phyloP scores from a whole-genome alignment of 2,329 filamentous ascomycete species.

The Sphaerulina musiva region DNA sequence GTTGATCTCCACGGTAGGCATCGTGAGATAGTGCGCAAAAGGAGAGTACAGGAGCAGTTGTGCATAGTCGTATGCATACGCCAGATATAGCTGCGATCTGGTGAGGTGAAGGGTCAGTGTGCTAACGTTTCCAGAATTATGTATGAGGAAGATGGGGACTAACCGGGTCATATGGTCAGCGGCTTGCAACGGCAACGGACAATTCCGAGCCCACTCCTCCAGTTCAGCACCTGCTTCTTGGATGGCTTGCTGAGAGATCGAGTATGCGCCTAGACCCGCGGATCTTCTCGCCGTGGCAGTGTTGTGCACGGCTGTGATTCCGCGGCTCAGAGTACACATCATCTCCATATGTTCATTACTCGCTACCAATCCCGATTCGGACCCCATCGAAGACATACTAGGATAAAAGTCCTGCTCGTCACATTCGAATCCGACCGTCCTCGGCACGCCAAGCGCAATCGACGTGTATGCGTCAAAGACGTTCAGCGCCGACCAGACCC shows the following conservation, averaged over 20 bases:
- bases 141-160: neutral
- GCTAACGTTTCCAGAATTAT: neutral
- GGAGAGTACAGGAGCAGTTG: constrained; percentile 17
- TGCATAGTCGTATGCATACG: constrained; percentile 14
- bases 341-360: constrained; percentile 16
- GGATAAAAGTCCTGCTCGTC: constrained; percentile 8
- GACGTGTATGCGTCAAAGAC: constrained; percentile 15
- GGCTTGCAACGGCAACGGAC: constrained; percentile 8
- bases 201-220: constrained; percentile 11
- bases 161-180: constrained; percentile 17
- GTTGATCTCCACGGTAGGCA: neutral
- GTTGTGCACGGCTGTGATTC: constrained; percentile 5
- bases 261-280: constrained; percentile 1
- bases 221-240: constrained; percentile 9
- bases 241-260: constrained; percentile 6
- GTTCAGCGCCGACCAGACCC: constrained; percentile 16
- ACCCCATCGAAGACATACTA: constrained; percentile 2
- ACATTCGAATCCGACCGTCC: neutral
- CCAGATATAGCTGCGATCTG: constrained; percentile 18
- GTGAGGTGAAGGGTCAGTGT: neutral
- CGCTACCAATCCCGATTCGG: constrained; percentile 10
- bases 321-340: constrained; percentile 9
- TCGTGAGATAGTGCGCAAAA: constrained; percentile 16
- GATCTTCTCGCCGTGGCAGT: neutral
- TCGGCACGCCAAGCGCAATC: constrained; percentile 14